A percentile compares a stretch with the other conserved stretches of the same genome.
Evolutionary conservation across 2,329 filamentous ascomycete genomes (phyloP).

Genomic region (Xylariaceae sp.): DNA sequence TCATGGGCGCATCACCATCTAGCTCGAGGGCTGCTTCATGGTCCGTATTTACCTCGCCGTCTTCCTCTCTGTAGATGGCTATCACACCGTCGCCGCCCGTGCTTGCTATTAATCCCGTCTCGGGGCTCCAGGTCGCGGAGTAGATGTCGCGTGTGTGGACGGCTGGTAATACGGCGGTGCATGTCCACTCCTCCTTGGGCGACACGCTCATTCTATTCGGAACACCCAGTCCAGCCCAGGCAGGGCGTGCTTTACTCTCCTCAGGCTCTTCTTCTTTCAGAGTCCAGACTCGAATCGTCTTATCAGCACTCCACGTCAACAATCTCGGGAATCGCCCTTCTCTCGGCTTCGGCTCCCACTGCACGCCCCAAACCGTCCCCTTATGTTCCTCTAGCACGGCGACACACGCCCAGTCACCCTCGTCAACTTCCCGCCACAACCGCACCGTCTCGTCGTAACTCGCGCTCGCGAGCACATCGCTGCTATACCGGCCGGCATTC

Average conservation of each 20-base stretch:
- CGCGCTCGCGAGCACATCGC: slow-evolving; percentile 77
- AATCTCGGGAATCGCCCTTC: slow-evolving; percentile 54
- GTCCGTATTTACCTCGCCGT: slow-evolving; percentile 4
- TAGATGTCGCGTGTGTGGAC: slow-evolving; percentile 79
- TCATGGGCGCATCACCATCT: slow-evolving; percentile 31
- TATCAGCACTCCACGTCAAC: slow-evolving; percentile 80
- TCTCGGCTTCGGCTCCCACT: slow-evolving; percentile 55
- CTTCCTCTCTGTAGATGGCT: slow-evolving; percentile 66
- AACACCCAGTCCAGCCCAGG: slow-evolving; percentile 48
- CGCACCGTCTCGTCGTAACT: slow-evolving; percentile 92
- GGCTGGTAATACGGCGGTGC: slow-evolving; percentile 68
- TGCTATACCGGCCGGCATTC: slow-evolving; percentile 44
- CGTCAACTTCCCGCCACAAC: slow-evolving; percentile 82
- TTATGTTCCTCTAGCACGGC: slow-evolving; percentile 72
- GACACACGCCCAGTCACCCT: slow-evolving; percentile 88
- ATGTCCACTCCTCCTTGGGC: slow-evolving; percentile 77
- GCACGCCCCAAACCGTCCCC: slow-evolving; percentile 85
- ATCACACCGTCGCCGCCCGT: slow-evolving; percentile 82
- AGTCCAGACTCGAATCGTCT: slow-evolving; percentile 73
- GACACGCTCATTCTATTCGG: slow-evolving; percentile 84
- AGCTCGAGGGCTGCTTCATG: slow-evolving; percentile 27
- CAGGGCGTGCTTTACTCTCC: slow-evolving; percentile 33
- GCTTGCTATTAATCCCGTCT: slow-evolving; percentile 74
- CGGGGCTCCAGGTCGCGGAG: slow-evolving; percentile 74
- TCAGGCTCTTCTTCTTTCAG: slow-evolving; percentile 51